phyloP scores from a whole-genome alignment of 208 protist genomes.

The Acanthamoeba culbertsoni region DNA sequence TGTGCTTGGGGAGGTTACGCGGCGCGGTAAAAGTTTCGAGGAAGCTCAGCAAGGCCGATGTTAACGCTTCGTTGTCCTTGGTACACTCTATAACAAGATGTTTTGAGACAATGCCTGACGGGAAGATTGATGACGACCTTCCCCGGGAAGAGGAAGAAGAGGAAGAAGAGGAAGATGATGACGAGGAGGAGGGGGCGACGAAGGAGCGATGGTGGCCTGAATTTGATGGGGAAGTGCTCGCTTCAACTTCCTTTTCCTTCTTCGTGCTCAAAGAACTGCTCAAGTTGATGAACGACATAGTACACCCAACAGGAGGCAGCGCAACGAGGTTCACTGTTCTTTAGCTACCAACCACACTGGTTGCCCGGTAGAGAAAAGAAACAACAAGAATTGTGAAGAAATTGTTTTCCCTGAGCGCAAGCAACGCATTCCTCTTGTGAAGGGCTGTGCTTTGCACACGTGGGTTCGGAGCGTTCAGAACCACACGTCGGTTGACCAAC shows the following conservation, averaged over 20 bases:
- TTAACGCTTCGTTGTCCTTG: conserved; percentile 8
- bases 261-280: no score
- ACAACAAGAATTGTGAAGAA: no score
- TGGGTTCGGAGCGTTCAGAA: no score
- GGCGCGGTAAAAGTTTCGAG: conserved; percentile 26
- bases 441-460: no score
- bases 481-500: conserved; percentile 50
- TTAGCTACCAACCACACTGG: no score
- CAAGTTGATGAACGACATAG: no score
- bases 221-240: background rate
- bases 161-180: background rate
- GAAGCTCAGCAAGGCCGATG: conserved; percentile 12
- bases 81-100: conserved; percentile 31
- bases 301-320: no score
- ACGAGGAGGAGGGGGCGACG: background rate
- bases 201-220: background rate
- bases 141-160: background rate
- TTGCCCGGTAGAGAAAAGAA: no score
- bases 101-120: background rate
- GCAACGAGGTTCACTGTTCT: no score
- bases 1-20: background rate
- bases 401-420: no score
- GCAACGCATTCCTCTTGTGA: no score
- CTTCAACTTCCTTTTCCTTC: background rate
- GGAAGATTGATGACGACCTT: background rate